Base-by-base conservation (phyloP, 2,329 filamentous ascomycete species). In the Colletotrichum siamense region DNA sequence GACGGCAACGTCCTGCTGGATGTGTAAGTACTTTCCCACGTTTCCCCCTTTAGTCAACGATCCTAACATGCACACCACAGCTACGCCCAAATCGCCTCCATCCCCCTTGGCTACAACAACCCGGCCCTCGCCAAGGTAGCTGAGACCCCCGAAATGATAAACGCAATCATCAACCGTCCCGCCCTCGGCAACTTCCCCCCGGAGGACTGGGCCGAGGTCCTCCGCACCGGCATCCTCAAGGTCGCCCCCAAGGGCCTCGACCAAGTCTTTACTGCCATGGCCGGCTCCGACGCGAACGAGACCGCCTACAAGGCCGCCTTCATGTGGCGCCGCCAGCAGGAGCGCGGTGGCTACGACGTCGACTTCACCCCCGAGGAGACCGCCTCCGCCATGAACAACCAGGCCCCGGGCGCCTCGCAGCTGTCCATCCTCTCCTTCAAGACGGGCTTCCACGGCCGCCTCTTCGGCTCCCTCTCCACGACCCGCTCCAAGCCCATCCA, bases 221-320 rank as follows among this genome's bases (percentile, higher is more conserved):
- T 98, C 81, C 92, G 94, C 86, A 92, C 93, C 3, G 95, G 96
- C 80, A 92, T 98, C 77, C 92, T 98, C 80, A 93, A 91, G 81
- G 95, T 95, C 65, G 95, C 96, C 0, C 96, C 96, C 76, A 94
- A 94, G 84, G 96, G 96, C 39, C 88, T 96, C 78, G 88, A 96
- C 88, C 95, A 98, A 85, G 95, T 98, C 80, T 98, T 98, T 88
- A 98, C 96, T 22, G 95, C 94, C 79, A 94, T 95, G 89, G 92
- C 95, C 70, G 96, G 96, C 77, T 98, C 95, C 24, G 96, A 98
- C 82, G 96, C 96, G 86, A 98, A 98, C 87, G 96, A 98, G 88
- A 94, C 95, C 39, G 96, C 96, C 59, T 98, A 95, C 91, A 98
- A 98, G 88, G 96, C 96, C 10, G 96, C 96, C 66, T 98, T 98